Evolutionary conservation across 768 basidiomycete genomes (phyloP), one percentile per base, ranked within the genome.

Genomic region (Tylopilus felleus): DNA sequence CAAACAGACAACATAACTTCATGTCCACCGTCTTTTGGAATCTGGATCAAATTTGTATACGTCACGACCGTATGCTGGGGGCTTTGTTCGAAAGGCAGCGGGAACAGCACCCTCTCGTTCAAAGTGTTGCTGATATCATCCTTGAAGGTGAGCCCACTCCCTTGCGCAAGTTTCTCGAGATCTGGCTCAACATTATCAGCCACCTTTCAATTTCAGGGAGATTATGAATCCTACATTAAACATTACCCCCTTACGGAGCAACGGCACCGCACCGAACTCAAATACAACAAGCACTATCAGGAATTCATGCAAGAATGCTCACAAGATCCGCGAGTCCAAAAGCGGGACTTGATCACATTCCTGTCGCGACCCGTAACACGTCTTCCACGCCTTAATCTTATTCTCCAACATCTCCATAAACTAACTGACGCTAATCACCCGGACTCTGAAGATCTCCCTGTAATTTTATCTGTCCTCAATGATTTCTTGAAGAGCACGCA

Each of bases 171-270:
- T 51, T 21, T 16, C 23, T 52, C 57, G 47, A 52, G 10, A 52
- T 44, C 38, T 48, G 21, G 28, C 59, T 70, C 38, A 68, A 58
- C n/a, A 39, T 57, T 52, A 44, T 55, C 48, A 73, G 69, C 71
- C 25, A 59, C 67, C 14, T 64, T 73, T 45, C 62, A 68, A 29
- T 90, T 88, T 68, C 81, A 82, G 36, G 69, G 72, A 14, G 81
- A 80, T 9, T 93, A 93, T 57, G 91, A 93, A 58, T 75, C 76
- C 1, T 93, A 93, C 69, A 89, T 93, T 71, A 89, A 93, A 64
- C 84, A 93, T 57, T 95, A 93, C 57, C 93, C 93, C 4, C 75
- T 95, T 42, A 82, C 93, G 1, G 90, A 94, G 64, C 88, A 89
- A 10, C 78, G 77, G 23, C 90, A 95, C 62, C 86, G 88, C 48